phyloP scores from a whole-genome alignment of 148 eudicot genomes.

The Cornus florida region DNA sequence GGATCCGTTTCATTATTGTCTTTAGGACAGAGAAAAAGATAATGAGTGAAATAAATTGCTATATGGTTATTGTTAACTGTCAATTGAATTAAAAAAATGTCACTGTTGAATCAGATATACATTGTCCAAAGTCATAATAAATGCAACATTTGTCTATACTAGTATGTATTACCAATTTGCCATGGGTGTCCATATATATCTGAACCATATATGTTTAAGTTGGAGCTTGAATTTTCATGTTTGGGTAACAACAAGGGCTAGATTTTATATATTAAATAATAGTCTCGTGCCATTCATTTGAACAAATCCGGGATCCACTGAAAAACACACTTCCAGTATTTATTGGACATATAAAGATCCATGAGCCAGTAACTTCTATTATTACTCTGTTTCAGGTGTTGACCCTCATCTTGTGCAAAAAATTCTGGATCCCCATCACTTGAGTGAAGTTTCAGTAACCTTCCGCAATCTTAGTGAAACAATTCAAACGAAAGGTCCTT shows the following conservation, averaged over 20 bases:
- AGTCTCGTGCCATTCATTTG: background rate
- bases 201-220: background rate
- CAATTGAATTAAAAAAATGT: too few species aligned
- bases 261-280: too few species aligned
- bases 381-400: constrained; percentile 51
- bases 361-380: background rate
- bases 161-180: too few species aligned
- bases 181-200: background rate
- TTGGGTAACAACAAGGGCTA: background rate
- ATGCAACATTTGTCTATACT: background rate
- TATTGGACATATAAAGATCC: background rate
- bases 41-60: too few species aligned
- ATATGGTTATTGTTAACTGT: too few species aligned
- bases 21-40: background rate
- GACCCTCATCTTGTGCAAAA: constrained; percentile 59
- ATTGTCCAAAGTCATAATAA: background rate
- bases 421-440: constrained; percentile 62
- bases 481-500: constrained; percentile 59
- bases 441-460: constrained; percentile 45
- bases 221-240: background rate
- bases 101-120: too few species aligned
- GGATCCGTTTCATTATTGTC: background rate
- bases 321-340: background rate
- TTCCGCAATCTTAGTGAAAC: constrained; percentile 47
- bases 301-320: background rate